Base-by-base conservation (phyloP, 1,284 basidiomycete genomes). In the Malassezia sp. region DNA sequence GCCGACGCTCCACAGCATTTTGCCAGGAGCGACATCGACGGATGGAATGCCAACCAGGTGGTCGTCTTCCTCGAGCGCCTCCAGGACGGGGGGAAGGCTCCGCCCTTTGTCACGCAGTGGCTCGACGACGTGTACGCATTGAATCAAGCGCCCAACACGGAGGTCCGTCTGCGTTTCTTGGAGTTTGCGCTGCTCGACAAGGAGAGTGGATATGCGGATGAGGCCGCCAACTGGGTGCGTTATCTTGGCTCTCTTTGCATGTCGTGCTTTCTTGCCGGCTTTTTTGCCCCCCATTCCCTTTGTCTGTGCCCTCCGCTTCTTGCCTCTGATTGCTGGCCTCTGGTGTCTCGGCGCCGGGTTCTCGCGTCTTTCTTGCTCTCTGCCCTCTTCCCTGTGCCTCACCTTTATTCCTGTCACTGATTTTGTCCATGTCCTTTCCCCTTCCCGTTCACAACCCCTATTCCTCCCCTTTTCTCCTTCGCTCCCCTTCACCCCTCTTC, bases 41-140 rank as follows among this genome's bases (percentile, higher is more conserved):
- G 60, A 15, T 65, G 60, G 58, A 61, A 61, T 28, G 55, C 63
- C n/a, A 65, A 60, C 46, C 66, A 69, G 49, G 49, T 65, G 11
- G 71, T 75, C 22, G 74, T 76, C 44, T 74, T 76, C 69, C 71
- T 76, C 34, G 74, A 76, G 61, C 65, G 68, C 42, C 60, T 76
- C 5, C 72, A 72, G 35, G 57, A 61, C 8, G 63, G 62, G n/a
- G 49, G 59, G 5, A 49, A 68, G 9, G 62, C 73, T 29, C 61
- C 71, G 5, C 52, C 63, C 0, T 53, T 59, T 1, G 56, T 68
- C 3, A 67, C 73, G 17, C 45, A 60, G 24, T 44, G 52, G 50
- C 65, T 76, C 10, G 75, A 75, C 53, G 61, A 74, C 45, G 45
- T 63, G 15, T 76, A 76, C 59, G 61, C 41, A 1, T 63, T 76